Percentiles rank a stretch among this genome's conserved stretches.
Conservation (phyloP, 768 basidiomycete species). For the Chalciporus pseudorubinellus region DNA sequence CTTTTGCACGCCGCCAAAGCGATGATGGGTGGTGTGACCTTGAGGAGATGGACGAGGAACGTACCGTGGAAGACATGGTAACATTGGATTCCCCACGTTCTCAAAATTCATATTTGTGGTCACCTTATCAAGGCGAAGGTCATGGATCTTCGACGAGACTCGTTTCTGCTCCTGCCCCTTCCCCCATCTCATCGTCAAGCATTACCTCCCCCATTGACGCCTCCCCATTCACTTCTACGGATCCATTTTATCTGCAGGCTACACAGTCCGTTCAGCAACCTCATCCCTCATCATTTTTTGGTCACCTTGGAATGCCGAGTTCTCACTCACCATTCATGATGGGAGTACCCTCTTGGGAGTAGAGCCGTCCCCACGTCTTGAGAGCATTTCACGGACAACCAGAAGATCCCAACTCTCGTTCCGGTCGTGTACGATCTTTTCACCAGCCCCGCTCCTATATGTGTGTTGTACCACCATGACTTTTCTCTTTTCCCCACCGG, state of each 20-base stretch:
- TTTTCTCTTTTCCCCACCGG: not conserved
- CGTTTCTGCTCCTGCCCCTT: constrained; percentile 22
- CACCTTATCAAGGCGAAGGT: constrained; percentile 17
- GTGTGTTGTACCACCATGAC: constrained; percentile 11
- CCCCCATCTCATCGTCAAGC: constrained; percentile 12
- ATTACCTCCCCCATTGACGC: constrained; percentile 25
- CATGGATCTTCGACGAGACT: constrained; percentile 17
- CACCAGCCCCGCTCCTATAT: constrained; percentile 8
- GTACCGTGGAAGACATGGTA: constrained; percentile 46
- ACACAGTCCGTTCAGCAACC: constrained; percentile 37
- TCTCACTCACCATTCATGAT: constrained; percentile 41
- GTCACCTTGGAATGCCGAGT: constrained; percentile 37
- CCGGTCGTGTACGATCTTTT: constrained; percentile 6
- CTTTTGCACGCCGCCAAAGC: constrained; percentile 22
- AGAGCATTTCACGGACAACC: not conserved
- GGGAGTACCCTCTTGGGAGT: constrained; percentile 28
- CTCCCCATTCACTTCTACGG: constrained; percentile 43
- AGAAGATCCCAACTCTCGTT: constrained; percentile 1
- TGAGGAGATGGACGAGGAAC: constrained; percentile 45
- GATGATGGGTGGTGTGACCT: constrained; percentile 31
- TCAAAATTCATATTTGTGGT: constrained; percentile 23
- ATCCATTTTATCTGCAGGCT: constrained; percentile 49
- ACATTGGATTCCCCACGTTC: constrained; percentile 31
- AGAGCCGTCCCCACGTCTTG: not conserved
- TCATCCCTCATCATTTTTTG: constrained; percentile 33